Conservation (phyloP, 805 yeast species). For the Wickerhamomyces queroliae region DNA sequence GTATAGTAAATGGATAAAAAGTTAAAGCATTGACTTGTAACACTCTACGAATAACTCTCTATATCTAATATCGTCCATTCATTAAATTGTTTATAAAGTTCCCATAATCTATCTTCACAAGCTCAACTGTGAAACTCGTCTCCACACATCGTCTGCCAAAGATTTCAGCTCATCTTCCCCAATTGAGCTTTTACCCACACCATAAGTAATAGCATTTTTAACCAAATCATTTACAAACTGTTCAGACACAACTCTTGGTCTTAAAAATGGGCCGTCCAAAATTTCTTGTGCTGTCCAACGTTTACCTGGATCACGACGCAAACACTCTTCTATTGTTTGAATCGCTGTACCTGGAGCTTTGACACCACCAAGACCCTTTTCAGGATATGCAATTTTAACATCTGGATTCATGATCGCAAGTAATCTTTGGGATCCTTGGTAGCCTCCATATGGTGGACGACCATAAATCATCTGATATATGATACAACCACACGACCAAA, state of each 20-base stretch:
- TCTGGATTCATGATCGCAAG: constrained; percentile 85
- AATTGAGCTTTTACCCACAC: constrained; percentile 42
- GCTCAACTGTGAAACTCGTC: constrained; percentile 28
- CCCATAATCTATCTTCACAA: background rate
- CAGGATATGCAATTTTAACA: constrained; percentile 62
- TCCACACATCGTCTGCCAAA: constrained; percentile 55
- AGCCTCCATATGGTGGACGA: constrained; percentile 80
- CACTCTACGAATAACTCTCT: too few species aligned
- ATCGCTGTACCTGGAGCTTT: constrained; percentile 65
- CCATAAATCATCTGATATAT: constrained; percentile 95
- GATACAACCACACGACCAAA: constrained; percentile 98
- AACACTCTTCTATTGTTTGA: constrained; percentile 66
- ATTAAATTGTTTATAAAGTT: background rate
- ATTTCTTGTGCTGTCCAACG: constrained; percentile 63
- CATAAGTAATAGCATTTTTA: constrained; percentile 72
- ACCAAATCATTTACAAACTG: constrained; percentile 64
- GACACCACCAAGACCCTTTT: constrained; percentile 51
- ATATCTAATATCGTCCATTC: background rate
- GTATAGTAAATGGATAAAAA: too few species aligned
- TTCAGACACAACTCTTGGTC: constrained; percentile 68
- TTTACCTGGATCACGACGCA: constrained; percentile 61
- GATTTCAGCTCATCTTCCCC: constrained; percentile 38
- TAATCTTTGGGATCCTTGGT: constrained; percentile 69
- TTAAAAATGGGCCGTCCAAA: constrained; percentile 57
- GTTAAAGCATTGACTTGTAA: too few species aligned